Conservation (phyloP, 768 basidiomycete genomes). For the Heimioporus sp. region DNA sequence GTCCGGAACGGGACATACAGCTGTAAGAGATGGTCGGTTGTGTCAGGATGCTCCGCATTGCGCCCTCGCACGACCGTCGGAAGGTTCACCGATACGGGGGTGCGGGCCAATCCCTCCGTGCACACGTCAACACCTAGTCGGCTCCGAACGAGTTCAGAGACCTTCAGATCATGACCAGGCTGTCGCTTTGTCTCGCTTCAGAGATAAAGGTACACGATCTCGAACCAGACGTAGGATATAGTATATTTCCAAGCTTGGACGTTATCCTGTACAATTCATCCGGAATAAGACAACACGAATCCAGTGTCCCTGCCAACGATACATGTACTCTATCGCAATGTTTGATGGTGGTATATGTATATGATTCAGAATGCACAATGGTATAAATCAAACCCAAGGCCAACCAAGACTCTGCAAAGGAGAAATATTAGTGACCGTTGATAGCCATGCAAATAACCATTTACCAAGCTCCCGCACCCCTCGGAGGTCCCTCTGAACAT, state of each 20-base stretch:
- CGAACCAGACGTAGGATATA: too few relatives aligned
- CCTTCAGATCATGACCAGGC: too few relatives aligned
- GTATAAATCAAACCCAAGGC: neutral
- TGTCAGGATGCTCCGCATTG: too few relatives aligned
- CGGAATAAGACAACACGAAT: neutral
- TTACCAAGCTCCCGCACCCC: conserved; percentile 9
- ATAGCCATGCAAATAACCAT: neutral
- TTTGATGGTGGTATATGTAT: conserved; percentile 7
- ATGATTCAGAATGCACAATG: neutral
- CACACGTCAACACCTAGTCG: too few relatives aligned
- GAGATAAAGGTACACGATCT: neutral
- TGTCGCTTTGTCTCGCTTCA: too few relatives aligned
- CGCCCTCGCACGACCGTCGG: too few relatives aligned
- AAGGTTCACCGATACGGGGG: too few relatives aligned
- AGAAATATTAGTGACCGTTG: neutral
- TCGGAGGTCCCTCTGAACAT: conserved; percentile 2
- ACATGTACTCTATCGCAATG: conserved; percentile 1
- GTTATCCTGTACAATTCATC: neutral
- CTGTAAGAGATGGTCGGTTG: neutral
- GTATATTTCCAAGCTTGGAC: neutral
- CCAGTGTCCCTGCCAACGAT: conserved; percentile 8
- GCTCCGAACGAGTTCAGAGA: too few relatives aligned
- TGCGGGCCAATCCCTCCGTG: too few relatives aligned
- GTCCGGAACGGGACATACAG: neutral
- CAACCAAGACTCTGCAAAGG: conserved; percentile 3